These are phyloP conservation scores for Alliaria petiolata DNA, from an alignment of 345 rosid species.

Conservation along the genomic window DNA sequence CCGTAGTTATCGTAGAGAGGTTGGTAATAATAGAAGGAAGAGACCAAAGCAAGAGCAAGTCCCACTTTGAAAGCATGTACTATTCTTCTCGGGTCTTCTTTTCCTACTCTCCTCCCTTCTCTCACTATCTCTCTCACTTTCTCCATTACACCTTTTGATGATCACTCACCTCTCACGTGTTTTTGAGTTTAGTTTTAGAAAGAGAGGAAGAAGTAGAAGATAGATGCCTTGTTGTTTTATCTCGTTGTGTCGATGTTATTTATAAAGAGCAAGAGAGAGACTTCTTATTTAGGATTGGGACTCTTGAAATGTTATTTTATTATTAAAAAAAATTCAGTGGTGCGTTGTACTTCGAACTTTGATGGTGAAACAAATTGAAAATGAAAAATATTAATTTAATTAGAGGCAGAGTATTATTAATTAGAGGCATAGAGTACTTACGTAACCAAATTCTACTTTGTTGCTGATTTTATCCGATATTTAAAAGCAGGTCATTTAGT, in stretches of 20 bases:
- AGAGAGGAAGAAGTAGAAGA: conserved; percentile 13
- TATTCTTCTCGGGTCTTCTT: conserved; percentile 68
- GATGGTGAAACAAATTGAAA: background rate
- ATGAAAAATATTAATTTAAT: background rate
- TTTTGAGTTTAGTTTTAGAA: background rate
- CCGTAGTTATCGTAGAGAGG: conserved; percentile 67
- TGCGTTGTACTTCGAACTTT: conserved; percentile 21
- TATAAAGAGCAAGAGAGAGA: conserved; percentile 10
- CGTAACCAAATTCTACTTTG: conserved; percentile 33
- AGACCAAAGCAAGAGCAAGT: conserved; percentile 63
- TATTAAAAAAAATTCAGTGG: background rate
- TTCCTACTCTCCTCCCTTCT: conserved; percentile 38
- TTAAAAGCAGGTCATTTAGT: background rate
- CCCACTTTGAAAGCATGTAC: conserved; percentile 72
- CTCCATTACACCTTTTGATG: conserved; percentile 13
- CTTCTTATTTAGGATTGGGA: conserved; percentile 7
- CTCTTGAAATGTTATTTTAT: conserved; percentile 4
- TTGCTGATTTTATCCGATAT: background rate
- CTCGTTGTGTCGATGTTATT: conserved; percentile 11
- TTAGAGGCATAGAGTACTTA: too few species aligned
- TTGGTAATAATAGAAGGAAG: conserved; percentile 53
- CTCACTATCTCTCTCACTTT: conserved; percentile 25
- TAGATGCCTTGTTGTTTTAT: conserved; percentile 7
- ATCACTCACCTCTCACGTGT: background rate
- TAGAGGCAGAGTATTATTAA: conserved; percentile 8